These are phyloP conservation scores for Naematelia aurantialba DNA, from an alignment of 768 basidiomycete species.

Conservation along the genomic window DNA sequence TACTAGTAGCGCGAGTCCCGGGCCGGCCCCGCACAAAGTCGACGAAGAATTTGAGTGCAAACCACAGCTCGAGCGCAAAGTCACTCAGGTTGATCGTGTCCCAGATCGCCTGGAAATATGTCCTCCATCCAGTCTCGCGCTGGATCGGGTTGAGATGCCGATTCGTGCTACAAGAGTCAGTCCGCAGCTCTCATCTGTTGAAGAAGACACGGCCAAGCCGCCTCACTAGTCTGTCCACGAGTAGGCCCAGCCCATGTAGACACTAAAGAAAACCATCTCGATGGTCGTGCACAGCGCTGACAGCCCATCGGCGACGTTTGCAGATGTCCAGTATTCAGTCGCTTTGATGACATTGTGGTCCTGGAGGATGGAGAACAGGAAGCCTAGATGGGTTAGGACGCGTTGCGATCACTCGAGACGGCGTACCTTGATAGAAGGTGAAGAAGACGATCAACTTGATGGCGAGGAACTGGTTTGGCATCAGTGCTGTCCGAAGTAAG, in stretches of 20 bases:
- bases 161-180: constrained; percentile 15
- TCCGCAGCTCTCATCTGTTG: not conserved
- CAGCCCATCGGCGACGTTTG: constrained; percentile 79
- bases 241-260: constrained; percentile 14
- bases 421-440: constrained; percentile 80
- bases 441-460: constrained; percentile 79
- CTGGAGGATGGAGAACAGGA: constrained; percentile 64
- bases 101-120: constrained; percentile 37
- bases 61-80: constrained; percentile 63
- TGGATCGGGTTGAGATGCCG: constrained; percentile 20
- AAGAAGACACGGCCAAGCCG: too few relatives aligned
- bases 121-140: constrained; percentile 21
- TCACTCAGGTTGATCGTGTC: constrained; percentile 52
- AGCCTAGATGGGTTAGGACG: constrained; percentile 1
- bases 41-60: constrained; percentile 64
- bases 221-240: constrained; percentile 61
- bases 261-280: constrained; percentile 58
- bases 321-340: constrained; percentile 76
- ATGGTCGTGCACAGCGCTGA: constrained; percentile 77
- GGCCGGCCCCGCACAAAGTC: constrained; percentile 52
- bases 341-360: constrained; percentile 63
- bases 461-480: constrained; percentile 58
- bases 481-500: not conserved
- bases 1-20: constrained; percentile 21
- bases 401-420: constrained; percentile 32